These are phyloP conservation scores for Ophiognomonia clavigignenti-juglandacearum DNA, from an alignment of 2,329 filamentous ascomycete genomes.

Conservation along the genomic window DNA sequence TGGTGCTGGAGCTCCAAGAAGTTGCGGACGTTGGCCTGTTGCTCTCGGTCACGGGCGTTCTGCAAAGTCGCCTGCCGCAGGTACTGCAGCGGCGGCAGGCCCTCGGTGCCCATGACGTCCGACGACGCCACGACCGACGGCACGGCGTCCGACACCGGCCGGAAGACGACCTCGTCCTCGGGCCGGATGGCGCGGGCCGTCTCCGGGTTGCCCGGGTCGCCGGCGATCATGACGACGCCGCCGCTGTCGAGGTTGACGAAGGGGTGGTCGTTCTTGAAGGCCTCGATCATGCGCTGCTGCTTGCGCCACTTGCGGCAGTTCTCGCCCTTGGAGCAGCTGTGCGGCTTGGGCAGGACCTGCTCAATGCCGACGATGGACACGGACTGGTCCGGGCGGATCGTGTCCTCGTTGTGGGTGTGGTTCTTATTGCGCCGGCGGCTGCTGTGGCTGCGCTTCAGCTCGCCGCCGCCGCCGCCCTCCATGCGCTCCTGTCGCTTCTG, in stretches of 20 bases:
- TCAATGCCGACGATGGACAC: constrained; percentile 91
- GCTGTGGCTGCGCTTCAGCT: constrained; percentile 35
- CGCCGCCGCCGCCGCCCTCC: constrained; percentile 26
- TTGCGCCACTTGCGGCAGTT: constrained; percentile 78
- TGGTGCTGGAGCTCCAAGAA: constrained; percentile 83
- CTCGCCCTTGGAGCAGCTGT: constrained; percentile 81
- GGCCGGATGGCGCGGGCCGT: constrained; percentile 55
- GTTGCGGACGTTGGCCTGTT: constrained; percentile 88
- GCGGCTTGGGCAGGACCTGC: constrained; percentile 78
- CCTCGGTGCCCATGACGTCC: constrained; percentile 73
- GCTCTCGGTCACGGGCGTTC: constrained; percentile 66
- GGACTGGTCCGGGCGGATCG: constrained; percentile 74
- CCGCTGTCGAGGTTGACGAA: constrained; percentile 53
- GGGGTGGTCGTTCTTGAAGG: constrained; percentile 72
- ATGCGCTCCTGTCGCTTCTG: constrained; percentile 32
- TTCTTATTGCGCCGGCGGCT: constrained; percentile 32
- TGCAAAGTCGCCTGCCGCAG: constrained; percentile 72
- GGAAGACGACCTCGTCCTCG: constrained; percentile 46
- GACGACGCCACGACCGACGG: constrained; percentile 88
- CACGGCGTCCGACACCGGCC: constrained; percentile 69
- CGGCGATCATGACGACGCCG: constrained; percentile 70
- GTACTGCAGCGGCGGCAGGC: constrained; percentile 57
- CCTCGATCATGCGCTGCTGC: constrained; percentile 71
- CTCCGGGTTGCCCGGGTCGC: constrained; percentile 71
- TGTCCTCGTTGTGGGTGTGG: constrained; percentile 54